Base-by-base conservation (phyloP, 1,139 yeast species). In the Debaryomyces sp. region DNA sequence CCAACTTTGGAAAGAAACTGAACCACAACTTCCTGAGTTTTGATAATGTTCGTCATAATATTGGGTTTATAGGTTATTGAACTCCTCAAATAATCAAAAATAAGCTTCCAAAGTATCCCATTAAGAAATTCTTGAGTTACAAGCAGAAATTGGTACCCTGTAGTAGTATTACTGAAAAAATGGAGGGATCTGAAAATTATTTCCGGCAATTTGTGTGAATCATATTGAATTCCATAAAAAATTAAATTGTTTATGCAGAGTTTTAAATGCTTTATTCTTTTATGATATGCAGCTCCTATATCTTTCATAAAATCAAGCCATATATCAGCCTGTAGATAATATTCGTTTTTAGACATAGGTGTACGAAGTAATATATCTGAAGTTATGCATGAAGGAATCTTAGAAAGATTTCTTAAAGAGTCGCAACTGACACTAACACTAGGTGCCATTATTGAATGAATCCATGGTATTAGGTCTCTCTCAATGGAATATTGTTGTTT, bases 311-410 rank as follows among this genome's bases (percentile, higher is more conserved):
- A 63, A 7, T 53, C 50, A 2, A 44, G 22, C 80, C 80, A 77
- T 9, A 77, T 50, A 44, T 75, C 80, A 7, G 61, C 49, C 52
- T 74, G 80, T 12, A 74, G 59, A 3, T 62, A 53, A 18, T 64
- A 58, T 41, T 76, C 80, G 15, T 61, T 57, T 29, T 54, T 54
- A 6, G 69, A 62, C 48, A 60, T 56, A 0, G 80, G 78, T 0
- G 77, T 66, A 40, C 80, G 60, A 2, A 65, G 52, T 2, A 74
- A 54, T 3, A 75, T 55, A 53, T 75, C 78, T 5, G 66, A 57
- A 5, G 69, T 50, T 1, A 76, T 62, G 53, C 68, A 71, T 1
- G 71, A 61, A 0, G 81, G 80, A 17, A 73, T 70, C n/a, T 63
- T 55, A 0, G 63, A 52, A 15, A 63, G 52, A 35, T 64, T 57